These are phyloP conservation scores for Aspergillus mulundensis DNA, from an alignment of 495 filamentous ascomycete species.

Conservation along the genomic window DNA sequence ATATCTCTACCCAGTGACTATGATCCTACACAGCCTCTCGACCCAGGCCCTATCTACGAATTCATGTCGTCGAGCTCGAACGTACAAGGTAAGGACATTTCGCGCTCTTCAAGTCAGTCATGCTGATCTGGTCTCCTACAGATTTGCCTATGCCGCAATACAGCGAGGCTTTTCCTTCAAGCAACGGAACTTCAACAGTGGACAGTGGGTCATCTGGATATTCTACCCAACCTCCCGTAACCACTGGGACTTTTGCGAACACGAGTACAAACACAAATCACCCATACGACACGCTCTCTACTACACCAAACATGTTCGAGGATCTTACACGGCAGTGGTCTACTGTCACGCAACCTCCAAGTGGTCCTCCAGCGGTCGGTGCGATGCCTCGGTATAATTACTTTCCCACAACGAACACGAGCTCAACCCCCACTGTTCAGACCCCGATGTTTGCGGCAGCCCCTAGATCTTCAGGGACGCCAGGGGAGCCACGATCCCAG, in stretches of 20 bases:
- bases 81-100: conserved; percentile 1
- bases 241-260: not conserved
- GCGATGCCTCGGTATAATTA: not conserved
- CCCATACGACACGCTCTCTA: not conserved
- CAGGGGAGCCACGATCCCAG: not conserved
- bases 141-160: conserved; percentile 1
- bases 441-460: not conserved
- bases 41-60: not conserved
- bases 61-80: not conserved
- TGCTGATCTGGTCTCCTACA: not conserved
- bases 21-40: not conserved
- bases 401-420: not conserved
- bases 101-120: not conserved
- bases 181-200: not conserved
- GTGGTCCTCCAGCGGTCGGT: not conserved
- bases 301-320: not conserved
- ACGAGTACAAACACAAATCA: not conserved
- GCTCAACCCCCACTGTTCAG: not conserved
- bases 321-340: conserved; percentile 3
- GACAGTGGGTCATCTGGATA: not conserved
- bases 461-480: not conserved
- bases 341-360: not conserved
- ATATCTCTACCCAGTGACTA: not conserved
- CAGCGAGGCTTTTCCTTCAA: not conserved
- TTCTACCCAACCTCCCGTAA: not conserved